Evolutionary conservation across 1,284 basidiomycete genomes (phyloP), one percentile per base, ranked within the genome.

Genomic region (Earliella scabrosa): DNA sequence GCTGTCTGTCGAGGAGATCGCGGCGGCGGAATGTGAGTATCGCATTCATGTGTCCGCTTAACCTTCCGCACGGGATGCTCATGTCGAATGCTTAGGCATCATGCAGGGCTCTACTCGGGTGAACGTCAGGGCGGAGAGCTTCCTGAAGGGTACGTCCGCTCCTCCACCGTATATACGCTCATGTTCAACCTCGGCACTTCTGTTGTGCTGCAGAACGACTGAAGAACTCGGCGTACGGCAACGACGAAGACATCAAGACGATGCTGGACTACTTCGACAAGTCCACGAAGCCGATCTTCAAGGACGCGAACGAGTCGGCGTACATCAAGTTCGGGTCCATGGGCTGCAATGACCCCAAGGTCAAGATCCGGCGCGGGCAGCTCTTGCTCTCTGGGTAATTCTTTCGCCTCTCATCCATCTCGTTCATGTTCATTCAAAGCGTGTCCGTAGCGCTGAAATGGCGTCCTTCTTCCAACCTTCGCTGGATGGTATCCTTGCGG

Each of bases 391-490:
- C 54, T 1, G 54, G 59, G 59, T 60, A 21, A 2, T 50, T 44
- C 3, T 41, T 3, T 26, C 23, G 3, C 16, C 3, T 7, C 6
- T 32, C 1, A 7, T 10, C 10, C 13, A 4, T 29, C 3, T 5
- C 27, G 24, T n/a, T n/a, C 4, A 2, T n/a, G n/a, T 38, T 18
- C 20, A 1, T 7, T 23, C 11, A n/a, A n/a, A 29, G 47, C 20
- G 16, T 32, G 3, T 29, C 5, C 14, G 6, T 34, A 72, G 72
- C 13, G 40, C 61, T 3, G 72, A 75, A n/a, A 66, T 80, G 14
- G 72, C 71, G 9, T 50, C 63, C 5, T 73, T 80, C 50, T 81
- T 80, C 50, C 71, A 77, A 55, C 77, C 77, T 0, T 75, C 77
- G 0, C 52, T 74, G 16, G 26, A 50, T 9, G 70, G 66, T 7